Percentiles rank a stretch among this genome's conserved stretches.
Evolutionary conservation across 805 yeast species (phyloP).

Genomic region (Metschnikowia peoriensis): DNA sequence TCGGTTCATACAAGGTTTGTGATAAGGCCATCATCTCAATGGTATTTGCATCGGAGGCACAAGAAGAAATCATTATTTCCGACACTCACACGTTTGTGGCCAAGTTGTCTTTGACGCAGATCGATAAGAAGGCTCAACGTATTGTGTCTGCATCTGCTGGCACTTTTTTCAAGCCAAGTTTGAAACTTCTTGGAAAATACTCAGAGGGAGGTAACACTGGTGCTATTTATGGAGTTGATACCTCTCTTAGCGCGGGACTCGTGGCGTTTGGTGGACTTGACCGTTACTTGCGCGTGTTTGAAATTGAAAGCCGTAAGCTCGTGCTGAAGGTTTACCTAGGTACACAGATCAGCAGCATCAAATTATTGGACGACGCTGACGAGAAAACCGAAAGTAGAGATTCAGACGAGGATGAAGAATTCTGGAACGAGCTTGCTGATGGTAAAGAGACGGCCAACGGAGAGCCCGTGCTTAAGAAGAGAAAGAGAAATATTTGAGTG

Average conservation of each 20-base stretch:
- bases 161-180: constrained; percentile 44
- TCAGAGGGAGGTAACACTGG: constrained; percentile 54
- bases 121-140: constrained; percentile 36
- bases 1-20: constrained; percentile 50
- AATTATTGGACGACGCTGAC: constrained; percentile 44
- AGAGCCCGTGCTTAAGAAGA: constrained; percentile 27
- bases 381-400: constrained; percentile 33
- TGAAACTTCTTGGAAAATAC: constrained; percentile 64
- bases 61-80: constrained; percentile 53
- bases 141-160: constrained; percentile 45
- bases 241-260: constrained; percentile 37
- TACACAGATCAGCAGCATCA: constrained; percentile 58
- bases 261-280: constrained; percentile 84
- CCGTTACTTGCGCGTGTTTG: constrained; percentile 77
- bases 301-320: constrained; percentile 54
- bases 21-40: constrained; percentile 53
- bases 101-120: constrained; percentile 40
- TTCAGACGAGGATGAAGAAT: constrained; percentile 29
- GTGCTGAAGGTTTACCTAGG: constrained; percentile 75
- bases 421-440: constrained; percentile 39
- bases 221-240: constrained; percentile 67
- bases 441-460: constrained; percentile 19
- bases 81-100: constrained; percentile 70
- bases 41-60: constrained; percentile 32
- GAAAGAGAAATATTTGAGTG: constrained; percentile 21